Base-by-base conservation (phyloP, 176 grass and related monocot species). In the Ampelocalamus luodianensis region DNA sequence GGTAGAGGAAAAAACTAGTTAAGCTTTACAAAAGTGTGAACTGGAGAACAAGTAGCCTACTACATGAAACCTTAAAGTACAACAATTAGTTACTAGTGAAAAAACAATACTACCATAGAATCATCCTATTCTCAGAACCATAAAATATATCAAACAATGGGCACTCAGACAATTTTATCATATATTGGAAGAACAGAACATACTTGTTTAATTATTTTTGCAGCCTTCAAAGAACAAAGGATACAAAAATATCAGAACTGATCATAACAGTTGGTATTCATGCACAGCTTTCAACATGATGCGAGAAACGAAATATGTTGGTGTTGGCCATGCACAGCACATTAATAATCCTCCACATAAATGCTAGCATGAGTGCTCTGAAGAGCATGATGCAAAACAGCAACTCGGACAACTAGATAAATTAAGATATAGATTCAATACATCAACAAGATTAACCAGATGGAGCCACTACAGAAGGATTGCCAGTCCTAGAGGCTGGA, bases 151-250 rank as follows among this genome's bases (percentile, higher is more conserved):
- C 65, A 61, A 44, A 74, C 23, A 68, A 75, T 38, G 20, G 44
- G 29, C 39, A 65, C 49, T 80, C 59, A 62, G 76, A 96, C 93
- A 60, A 96, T 99, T 89, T 94, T 99, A 61, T 99, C 96, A 39
- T 99, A 99, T 74, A 92, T 92, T 26, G 96, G 96, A 85, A 99
- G 91, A 66, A 99, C 91, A 59, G 93, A 99, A 90, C 94, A 99
- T 66, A 86, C 91, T 87, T 92, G 84, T 87, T 99, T 99, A 82
- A 96, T 92, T 58, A 96, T 96, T 84, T 87, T 94, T 85, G 91
- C 90, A 85, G 93, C 96, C 96, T 99, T 84, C 84, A 94, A 46
- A 86, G 56, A 71, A 83, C 23, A 89, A 39, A 91, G 36, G 82
- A 73, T 13, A 65, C 10, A 80, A 44, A 55, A 72, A 70, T 56